Evolutionary conservation across 2,329 filamentous ascomycete species (phyloP), one percentile per base, ranked within the genome.

Genomic region (Colletotrichum chlorophyti): DNA sequence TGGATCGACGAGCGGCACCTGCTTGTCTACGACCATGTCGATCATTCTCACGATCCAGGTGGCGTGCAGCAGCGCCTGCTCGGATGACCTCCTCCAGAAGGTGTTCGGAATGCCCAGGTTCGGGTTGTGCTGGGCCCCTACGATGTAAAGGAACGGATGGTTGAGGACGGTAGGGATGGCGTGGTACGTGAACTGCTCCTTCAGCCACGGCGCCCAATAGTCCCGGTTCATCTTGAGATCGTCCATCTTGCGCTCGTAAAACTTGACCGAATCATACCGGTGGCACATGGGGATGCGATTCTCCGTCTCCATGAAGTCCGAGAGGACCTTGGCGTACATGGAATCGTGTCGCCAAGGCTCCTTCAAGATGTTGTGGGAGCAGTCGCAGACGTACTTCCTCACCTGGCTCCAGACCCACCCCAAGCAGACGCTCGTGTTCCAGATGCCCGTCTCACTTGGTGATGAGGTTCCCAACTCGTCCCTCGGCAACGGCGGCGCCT

Each of bases 1-100:
- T 0, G 80, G 80, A 62, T 83, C 80, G 3, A 75, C 75, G 7
- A 83, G 69, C 4, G 73, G 73, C 9, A 82, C 69, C 48, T 78
- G 74, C 67, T 81, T 82, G 52, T 82, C 79, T 2, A 77, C 70
- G 1, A 81, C 76, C 80, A 83, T 82, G 43, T 82, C 79, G 32
- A 83, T 81, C 66, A 83, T 76, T 4, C 81, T 75, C 12, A 80
- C 79, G 35, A 83, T 76, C 81, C 81, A 83, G 0, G 81, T 83
- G 2, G 78, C 75, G 43, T 83, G 81, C 3, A 83, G 67, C 1
- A 83, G 66, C 0, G 80, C 81, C 11, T 81, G 66, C 62, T 83
- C 81, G 0, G 79, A 82, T 0, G 79, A 82, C 3, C 79, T 67
- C 35, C 78, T 72, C 81, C 81, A 83, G 53, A 83, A 83, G 0